These are phyloP conservation scores for Cyanodermella asteris DNA, from an alignment of 2,329 filamentous ascomycete genomes.

Conservation along the genomic window DNA sequence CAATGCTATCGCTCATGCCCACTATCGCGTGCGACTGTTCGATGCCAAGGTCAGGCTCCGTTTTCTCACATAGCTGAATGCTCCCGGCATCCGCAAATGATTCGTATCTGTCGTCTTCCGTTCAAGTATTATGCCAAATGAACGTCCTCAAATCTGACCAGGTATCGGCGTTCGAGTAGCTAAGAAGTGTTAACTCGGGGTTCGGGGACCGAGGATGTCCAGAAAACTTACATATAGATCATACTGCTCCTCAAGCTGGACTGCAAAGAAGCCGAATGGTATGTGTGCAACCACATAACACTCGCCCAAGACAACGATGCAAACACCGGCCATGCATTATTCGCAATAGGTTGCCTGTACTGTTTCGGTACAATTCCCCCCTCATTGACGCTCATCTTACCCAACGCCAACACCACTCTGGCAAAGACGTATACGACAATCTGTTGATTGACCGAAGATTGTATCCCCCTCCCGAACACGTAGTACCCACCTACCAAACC, in stretches of 20 bases:
- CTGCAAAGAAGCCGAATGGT: conserved; percentile 80
- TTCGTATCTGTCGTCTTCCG: background rate
- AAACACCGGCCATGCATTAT: conserved; percentile 78
- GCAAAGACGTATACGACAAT: conserved; percentile 98
- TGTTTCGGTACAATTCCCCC: conserved; percentile 16
- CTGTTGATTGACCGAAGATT: conserved; percentile 75
- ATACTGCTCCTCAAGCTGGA: conserved; percentile 82
- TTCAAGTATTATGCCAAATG: too few species aligned
- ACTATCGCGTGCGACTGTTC: too few species aligned
- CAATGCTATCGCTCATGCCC: too few species aligned
- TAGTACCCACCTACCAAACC: conserved; percentile 79
- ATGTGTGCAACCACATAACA: conserved; percentile 89
- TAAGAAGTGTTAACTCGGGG: background rate
- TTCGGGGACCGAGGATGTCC: conserved; percentile 1
- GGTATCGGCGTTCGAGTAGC: conserved; percentile 1
- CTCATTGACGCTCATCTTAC: conserved; percentile 57
- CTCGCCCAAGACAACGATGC: conserved; percentile 75
- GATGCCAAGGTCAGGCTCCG: too few species aligned
- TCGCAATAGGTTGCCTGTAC: conserved; percentile 13
- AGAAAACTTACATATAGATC: conserved; percentile 67
- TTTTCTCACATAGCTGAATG: too few species aligned
- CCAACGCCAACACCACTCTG: conserved; percentile 64
- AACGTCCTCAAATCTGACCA: too few species aligned
- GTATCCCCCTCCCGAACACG: conserved; percentile 65
- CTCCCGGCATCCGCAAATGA: too few species aligned